Evolutionary conservation across 225 moss, liverwort and hornwort genomes (phyloP).

Genomic region (Bryum argenteum): DNA sequence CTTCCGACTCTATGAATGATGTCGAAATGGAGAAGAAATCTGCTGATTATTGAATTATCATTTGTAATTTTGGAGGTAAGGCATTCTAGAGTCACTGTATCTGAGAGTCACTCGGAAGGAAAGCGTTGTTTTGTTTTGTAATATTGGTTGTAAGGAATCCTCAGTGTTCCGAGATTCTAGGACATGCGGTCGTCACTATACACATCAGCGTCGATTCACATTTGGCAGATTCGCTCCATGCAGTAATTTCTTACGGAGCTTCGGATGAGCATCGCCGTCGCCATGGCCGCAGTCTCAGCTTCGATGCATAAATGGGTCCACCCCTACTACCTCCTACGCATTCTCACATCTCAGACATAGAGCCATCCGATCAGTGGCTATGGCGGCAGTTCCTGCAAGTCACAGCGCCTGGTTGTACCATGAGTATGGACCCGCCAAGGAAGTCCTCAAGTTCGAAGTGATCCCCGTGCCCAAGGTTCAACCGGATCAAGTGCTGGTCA

Average conservation of each 20-base stretch:
- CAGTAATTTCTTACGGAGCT: constrained; percentile 9
- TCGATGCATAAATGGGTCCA: constrained; percentile 17
- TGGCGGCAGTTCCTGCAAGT: constrained; percentile 36
- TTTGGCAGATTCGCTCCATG: no score
- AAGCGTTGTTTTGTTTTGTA: no score
- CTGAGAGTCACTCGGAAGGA: no score
- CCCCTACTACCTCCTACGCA: background rate
- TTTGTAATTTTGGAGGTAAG: no score
- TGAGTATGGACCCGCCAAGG: constrained; percentile 42
- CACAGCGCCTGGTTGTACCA: constrained; percentile 55
- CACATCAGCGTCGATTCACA: no score
- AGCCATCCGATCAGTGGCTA: background rate
- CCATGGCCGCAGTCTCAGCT: constrained; percentile 7
- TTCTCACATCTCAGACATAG: background rate
- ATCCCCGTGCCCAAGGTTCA: constrained; percentile 47
- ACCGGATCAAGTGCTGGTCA: constrained; percentile 44
- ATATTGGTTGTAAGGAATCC: no score
- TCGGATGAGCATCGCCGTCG: background rate
- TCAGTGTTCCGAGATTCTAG: no score
- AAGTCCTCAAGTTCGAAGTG: constrained; percentile 49
- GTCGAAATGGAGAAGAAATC: no score
- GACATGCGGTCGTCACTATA: no score
- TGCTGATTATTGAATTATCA: no score
- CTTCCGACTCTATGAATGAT: no score
- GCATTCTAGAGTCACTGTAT: no score